Evolutionary conservation across 2,329 filamentous ascomycete genomes (phyloP).

Genomic region (Botrytis pseudocinerea): DNA sequence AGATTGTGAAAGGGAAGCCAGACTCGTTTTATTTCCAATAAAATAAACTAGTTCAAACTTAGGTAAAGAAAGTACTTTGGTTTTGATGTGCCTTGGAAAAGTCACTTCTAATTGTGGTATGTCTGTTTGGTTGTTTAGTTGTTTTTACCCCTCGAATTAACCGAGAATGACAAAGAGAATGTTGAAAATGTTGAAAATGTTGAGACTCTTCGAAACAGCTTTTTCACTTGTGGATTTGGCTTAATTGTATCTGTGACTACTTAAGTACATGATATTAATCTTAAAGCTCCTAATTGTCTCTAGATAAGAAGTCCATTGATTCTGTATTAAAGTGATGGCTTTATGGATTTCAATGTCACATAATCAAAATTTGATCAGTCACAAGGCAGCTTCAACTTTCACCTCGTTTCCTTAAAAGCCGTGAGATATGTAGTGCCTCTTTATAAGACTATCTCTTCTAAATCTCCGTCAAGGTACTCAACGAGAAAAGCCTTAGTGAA

Average conservation of each 20-base stretch:
- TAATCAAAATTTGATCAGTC: no score
- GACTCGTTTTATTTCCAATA: no score
- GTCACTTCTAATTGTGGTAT: no score
- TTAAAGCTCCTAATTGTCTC: no score
- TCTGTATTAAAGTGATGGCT: background rate
- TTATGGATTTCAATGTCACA: background rate
- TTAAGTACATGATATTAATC: no score
- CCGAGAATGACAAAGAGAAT: background rate
- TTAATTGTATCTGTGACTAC: background rate
- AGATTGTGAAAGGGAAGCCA: no score
- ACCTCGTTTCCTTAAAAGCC: background rate
- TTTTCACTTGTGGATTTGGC: background rate
- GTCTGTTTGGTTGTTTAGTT: no score
- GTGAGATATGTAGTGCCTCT: background rate
- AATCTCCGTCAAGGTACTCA: background rate
- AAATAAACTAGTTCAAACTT: no score
- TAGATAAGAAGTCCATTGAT: background rate
- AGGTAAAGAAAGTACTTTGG: background rate
- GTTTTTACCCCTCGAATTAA: conserved; percentile 4
- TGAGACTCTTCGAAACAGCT: background rate
- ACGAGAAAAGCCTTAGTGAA: background rate
- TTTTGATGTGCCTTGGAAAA: background rate
- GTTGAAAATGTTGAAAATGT: no score
- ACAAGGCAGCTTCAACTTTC: background rate
- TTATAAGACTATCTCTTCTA: accelerated